Percentiles rank a stretch among this genome's conserved stretches.
phyloP scores from a whole-genome alignment of 148 eudicot genomes.

The Pouteria glomerata region DNA sequence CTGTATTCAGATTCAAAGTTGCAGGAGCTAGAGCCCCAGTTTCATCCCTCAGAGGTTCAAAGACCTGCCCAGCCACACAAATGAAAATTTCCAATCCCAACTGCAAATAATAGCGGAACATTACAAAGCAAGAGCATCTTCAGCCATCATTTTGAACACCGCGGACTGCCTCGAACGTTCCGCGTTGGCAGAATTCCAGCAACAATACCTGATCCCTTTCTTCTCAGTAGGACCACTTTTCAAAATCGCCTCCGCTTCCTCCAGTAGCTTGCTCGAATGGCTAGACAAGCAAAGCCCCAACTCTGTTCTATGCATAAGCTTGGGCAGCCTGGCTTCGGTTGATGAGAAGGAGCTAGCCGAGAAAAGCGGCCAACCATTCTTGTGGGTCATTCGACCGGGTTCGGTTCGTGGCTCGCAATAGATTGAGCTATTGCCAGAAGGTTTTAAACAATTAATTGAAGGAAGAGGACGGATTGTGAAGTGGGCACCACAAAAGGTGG shows the following conservation, averaged over 20 bases:
- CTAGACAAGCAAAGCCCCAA: conserved; percentile 19
- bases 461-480: conserved; percentile 21
- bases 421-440: conserved; percentile 4
- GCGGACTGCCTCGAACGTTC: conserved; percentile 5
- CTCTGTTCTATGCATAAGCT: conserved; percentile 16
- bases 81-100: not conserved
- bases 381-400: conserved; percentile 25
- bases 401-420: not conserved
- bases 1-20: not conserved
- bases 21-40: conserved; percentile 6
- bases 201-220: not conserved
- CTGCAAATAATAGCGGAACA: not conserved
- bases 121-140: not conserved
- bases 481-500: conserved; percentile 27
- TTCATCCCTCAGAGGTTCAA: conserved; percentile 12
- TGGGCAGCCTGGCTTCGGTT: conserved; percentile 18
- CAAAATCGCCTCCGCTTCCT: conserved; percentile 1
- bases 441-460: not conserved
- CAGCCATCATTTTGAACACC: conserved; percentile 16
- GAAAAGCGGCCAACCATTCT: conserved; percentile 18
- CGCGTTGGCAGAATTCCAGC: conserved; percentile 6
- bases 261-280: conserved; percentile 19
- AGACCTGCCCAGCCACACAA: not conserved
- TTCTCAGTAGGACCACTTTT: conserved; percentile 17
- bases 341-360: conserved; percentile 16